Evolutionary conservation across 192 early-diverging fungal species (phyloP), one percentile per base, ranked within the genome.

Genomic region (Haplosporangium gracile): DNA sequence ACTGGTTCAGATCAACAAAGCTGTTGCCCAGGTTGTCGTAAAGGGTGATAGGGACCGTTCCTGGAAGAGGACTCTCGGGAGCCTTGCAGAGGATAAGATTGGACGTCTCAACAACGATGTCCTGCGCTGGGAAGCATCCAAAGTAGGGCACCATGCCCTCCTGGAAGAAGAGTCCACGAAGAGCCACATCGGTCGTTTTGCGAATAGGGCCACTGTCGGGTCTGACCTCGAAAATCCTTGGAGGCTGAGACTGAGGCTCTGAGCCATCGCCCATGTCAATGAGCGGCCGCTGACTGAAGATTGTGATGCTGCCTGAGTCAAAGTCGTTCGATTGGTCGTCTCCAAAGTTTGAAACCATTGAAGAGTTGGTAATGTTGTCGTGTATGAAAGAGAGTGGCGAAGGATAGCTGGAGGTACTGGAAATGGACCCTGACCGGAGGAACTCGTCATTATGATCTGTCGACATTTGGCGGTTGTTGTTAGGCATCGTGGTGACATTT

Each of bases 91-190:
- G 55, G 20, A 85, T 79, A 18, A 80, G 53, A 16, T 69, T 80
- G 4, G 83, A 72, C 1, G 78, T 85, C n/a, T 80, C 83, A 22
- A 85, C 45, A 0, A 76, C 36, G 43, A 85, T 77, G 26, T 85
- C 83, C 18, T 80, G 74, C 0, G 83, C 83, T 6, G 78, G 78
- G 7, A 80, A 85, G 55, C 78, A 76, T 29, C 83, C 83, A 76
- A 85, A 85, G 29, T 77, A 85, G 42, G 83, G 74, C 1, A 85
- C 78, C 83, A 85, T 85, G 3, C 83, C 83, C 1, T 85, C 83
- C 13, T 63, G 39, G 24, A 85, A 85, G 42, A 42, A 85, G 20
- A 85, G 29, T 9, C 78, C 83, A 57, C 83, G 83, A 11, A 85
- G 55, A 26, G 77, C 42, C 55, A 85, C 83, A 70, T 80, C 83